Base-by-base conservation (phyloP, 106 monocot species). In the Allium sativum region DNA sequence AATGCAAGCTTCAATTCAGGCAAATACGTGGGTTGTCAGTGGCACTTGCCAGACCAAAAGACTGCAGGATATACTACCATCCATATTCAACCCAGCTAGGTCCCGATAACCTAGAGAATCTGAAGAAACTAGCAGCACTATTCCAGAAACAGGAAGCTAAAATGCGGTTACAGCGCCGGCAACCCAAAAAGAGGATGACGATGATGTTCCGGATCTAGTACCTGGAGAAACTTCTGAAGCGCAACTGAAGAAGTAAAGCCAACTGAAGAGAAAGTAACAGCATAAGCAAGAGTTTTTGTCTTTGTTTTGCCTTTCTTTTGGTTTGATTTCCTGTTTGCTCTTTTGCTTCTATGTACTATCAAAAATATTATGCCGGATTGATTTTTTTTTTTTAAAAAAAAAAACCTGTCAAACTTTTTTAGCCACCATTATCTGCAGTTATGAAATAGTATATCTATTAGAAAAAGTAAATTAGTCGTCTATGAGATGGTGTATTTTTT, bases 21-120 rank as follows among this genome's bases (percentile, higher is more conserved):
- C 89, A 8, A 89, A 89, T 62, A 89, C 89, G 66, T 89, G 89
- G 89, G 84, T 89, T 48, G 78, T 89, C 40, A 84, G 81, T 50
- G 89, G 84, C 18, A 70, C 84, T 44, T 78, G 83, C 56, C 89
- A 89, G 64, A 89, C 84, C 31, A 89, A 74, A 79, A 89, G 89
- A 45, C 81, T 89, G 61, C 78, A 84, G 65, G 89, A 89, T 84
- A 12, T 89, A 43, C 78, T 89, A 10, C 84, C 89, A 48, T 68
- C 81, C 31, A 84, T 89, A 60, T 70, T 89, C 72, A 89, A 72
- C 62, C 89, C 84, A 68, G 54, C 67, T 65, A 85, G 89, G 90
- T 17, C 72, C 90, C 46, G 90, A 90, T 67, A 90, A 90, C 61
- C 59, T 92, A 21, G 79, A 92, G 47, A 87, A 92, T 22, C 62